Evolutionary conservation across 163 green algal species (phyloP), one percentile per base, ranked within the genome.

Genomic region (Chlamydomonas reinhardtii): DNA sequence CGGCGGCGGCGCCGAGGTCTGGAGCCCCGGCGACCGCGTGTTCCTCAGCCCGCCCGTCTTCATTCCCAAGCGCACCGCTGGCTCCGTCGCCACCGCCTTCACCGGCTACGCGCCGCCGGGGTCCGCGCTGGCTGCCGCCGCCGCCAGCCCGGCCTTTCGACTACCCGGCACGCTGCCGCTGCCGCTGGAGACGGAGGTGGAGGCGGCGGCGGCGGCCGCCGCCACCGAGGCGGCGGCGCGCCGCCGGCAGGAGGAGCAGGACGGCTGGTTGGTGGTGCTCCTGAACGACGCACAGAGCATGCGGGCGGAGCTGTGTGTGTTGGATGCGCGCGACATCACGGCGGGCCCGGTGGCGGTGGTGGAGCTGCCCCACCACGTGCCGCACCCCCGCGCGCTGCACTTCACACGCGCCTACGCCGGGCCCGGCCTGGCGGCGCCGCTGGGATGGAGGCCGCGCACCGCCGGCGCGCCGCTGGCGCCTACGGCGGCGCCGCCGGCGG

Each of bases 241-340:
- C 1, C 43, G 39, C 20, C 0, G 5, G 43, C n/a, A 5, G 54
- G 70, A 79, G 0, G 94, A 96, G 86, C 91, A 96, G 59, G 94
- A 96, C 65, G 94, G 94, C 62, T 97, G 93, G 92, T 73, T 97
- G 59, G 69, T 97, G 54, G 76, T 89, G 6, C 74, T 92, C 34
- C 81, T 95, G 29, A 92, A 94, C 74, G 90, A 96, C 73, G 91
- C 93, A 0, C 87, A 79, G 17, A 82, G 77, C 0, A 64, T 85
- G 72, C 80, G 70, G 37, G 92, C 92, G 0, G 86, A 93, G 76
- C 88, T 96, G 27, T 89, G 82, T 8, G 95, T 97, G 29, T 78
- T 97, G 27, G 89, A 96, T 59, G 94, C 93, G 2, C 0, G 74
- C 34, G 29, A 85, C 31, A 52, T 90, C 59, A 77, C 73, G 4